Evolutionary conservation across 1,284 basidiomycete species (phyloP), one percentile per base, ranked within the genome.

Genomic region (Cutaneotrichosporon arboriforme): DNA sequence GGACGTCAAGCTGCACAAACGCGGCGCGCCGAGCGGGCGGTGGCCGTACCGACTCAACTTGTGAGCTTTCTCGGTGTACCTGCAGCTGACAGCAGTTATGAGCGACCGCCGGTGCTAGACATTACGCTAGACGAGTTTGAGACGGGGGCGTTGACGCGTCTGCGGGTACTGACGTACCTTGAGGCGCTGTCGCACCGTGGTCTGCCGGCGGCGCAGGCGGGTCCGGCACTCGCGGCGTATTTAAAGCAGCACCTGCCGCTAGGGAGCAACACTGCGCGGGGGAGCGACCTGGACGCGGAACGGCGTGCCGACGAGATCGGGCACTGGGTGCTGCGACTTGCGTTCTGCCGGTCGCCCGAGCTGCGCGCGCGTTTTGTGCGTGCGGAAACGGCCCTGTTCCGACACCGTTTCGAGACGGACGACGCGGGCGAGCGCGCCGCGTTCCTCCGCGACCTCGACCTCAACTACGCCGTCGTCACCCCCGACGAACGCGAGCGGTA

Each of bases 41-140:
- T 89, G 86, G 65, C 85, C 84, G 2, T 78, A 82, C 69, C 77
- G 85, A 20, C 78, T 93, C n/a, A 90, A 86, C 77, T 88, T 93
- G 88, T 89, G 65, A 63, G 85, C 77, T 37, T 45, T 8, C 4
- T 10, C 17, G 8, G 15, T 10, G 21, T 13, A 14, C 22, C 17
- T 4, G 34, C 37, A 48, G 12, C 46, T 43, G 26, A 56, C 51
- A 17, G 22, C 58, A 92, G 90, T 75, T 97, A 98, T 68, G 83
- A 90, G 58, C 77, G 75, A n/a, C 89, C 92, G 13, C 94, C 94
- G 7, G 69, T 81, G 14, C 85, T 86, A 44, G 93, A 98, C 65
- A 86, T 98, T 26, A 94, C 92, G 1, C 81, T 98, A 18, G 96
- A 98, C 69, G 89, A 97, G 61, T 98, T 99, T 64, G 96, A 99